Base-by-base conservation (phyloP, 345 rosid species). In the Camelina neglecta region DNA sequence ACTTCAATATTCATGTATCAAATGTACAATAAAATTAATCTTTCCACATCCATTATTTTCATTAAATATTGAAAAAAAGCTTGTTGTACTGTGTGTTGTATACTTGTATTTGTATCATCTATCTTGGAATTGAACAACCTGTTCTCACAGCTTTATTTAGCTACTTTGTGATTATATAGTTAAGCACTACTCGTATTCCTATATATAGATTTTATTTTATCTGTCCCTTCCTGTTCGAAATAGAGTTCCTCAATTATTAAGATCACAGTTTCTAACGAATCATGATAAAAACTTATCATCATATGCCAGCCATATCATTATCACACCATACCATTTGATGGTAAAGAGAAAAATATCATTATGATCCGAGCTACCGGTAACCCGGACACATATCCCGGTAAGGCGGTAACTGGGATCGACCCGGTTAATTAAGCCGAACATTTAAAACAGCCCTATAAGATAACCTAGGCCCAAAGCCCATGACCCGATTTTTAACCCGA, bases 391-490 rank as follows among this genome's bases (percentile, higher is more conserved):
- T 38, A 36, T 38, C 23, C 67, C 24, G 7, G 29, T 29, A 26
- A 26, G 29, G 49, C 24, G 7, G 29, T 41, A 39, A 9, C 10
- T 10, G 11, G 42, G 42, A 11, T 39, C 18, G 12, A 26, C 18
- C 51, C 35, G 24, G 29, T 57, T 18, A 45, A 2, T 0, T 36
- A 5, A 21, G 57, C 63, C 65, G 51, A 35, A 26, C 4, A 18
- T 4, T n/a, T 18, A 73, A 10, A 1, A 56, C 4, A 65, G 7
- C 59, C 49, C 50, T 13, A 6, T 38, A 24, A 59, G 13, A 6
- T 38, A 24, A 59, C 10, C 8, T 6, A 1, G 36, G 74, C 64
- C 80, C 70, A 53, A 13, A 13, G 73, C 60, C 79, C 60, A 59
- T 53, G 53, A 70, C 11, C 38, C 71, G 29, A 15, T 45, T 24